phyloP scores from a whole-genome alignment of 2,329 filamentous ascomycete genomes.

The Aspergillus sp. region DNA sequence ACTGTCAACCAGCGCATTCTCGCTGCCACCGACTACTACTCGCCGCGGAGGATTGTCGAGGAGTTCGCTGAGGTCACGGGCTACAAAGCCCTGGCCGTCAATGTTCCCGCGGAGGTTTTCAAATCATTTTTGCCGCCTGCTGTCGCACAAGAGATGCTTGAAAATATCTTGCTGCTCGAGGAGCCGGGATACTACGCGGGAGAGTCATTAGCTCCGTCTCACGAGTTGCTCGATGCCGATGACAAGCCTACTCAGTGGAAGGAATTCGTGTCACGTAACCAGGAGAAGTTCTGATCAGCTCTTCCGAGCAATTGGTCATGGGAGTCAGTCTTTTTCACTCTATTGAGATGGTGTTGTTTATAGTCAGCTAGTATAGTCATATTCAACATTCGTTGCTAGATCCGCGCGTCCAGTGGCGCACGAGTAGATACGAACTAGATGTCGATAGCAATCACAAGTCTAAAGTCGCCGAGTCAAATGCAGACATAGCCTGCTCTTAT shows the following conservation, averaged over 20 bases:
- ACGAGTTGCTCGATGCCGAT: slow-evolving; percentile 19
- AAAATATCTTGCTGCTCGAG: slow-evolving; percentile 54
- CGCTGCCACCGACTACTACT: slow-evolving; percentile 43
- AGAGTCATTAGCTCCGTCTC: slow-evolving; percentile 25
- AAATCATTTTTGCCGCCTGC: slow-evolving; percentile 22
- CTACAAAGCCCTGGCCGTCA: slow-evolving; percentile 28
- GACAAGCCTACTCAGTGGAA: slow-evolving; percentile 25
- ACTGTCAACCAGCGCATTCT: slow-evolving; percentile 45
- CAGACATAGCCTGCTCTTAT: too few species aligned
- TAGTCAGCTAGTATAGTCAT: too few species aligned
- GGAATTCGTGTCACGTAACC: slow-evolving; percentile 15
- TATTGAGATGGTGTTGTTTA: too few species aligned
- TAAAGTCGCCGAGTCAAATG: too few species aligned
- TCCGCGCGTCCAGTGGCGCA: too few species aligned
- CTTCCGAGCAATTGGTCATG: too few species aligned
- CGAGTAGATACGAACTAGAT: too few species aligned
- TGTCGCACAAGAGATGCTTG: slow-evolving; percentile 47
- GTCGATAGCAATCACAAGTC: too few species aligned
- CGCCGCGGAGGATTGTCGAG: slow-evolving; percentile 38
- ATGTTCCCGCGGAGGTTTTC: slow-evolving; percentile 23
- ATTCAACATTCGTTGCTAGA: too few species aligned
- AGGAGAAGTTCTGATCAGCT: slow-evolving; percentile 2
- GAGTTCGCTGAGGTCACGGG: slow-evolving; percentile 42
- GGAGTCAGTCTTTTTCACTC: too few species aligned
- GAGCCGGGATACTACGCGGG: slow-evolving; percentile 55